Conservation (phyloP, 768 basidiomycete species). For the Galerina sulciceps region DNA sequence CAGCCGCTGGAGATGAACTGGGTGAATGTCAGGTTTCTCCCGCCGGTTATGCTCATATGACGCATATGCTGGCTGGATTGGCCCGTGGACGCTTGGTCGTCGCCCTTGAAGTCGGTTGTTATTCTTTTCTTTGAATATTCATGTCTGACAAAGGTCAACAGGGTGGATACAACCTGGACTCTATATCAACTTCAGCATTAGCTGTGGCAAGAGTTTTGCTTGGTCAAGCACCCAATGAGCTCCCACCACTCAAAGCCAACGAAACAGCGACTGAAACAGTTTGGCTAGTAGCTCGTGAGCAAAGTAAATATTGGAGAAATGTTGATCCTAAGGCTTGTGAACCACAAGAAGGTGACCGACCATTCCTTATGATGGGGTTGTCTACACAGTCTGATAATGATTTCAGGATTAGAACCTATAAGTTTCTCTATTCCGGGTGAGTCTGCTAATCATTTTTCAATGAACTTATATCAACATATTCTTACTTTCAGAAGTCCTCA, state of each 20-base stretch:
- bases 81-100: constrained; percentile 90
- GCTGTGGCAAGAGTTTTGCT: constrained; percentile 90
- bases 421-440: constrained; percentile 73
- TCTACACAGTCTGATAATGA: background rate
- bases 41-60: constrained; percentile 97
- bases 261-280: constrained; percentile 89
- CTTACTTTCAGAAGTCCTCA: constrained; percentile 70
- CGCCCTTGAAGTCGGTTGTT: constrained; percentile 81
- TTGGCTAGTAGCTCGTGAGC: constrained; percentile 84
- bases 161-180: constrained; percentile 95
- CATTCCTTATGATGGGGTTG: background rate
- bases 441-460: background rate
- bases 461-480: background rate
- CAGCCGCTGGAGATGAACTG: constrained; percentile 89
- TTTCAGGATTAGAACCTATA: constrained; percentile 62
- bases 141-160: constrained; percentile 32
- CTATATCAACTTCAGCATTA: constrained; percentile 85
- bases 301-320: constrained; percentile 90
- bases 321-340: constrained; percentile 84
- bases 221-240: constrained; percentile 81
- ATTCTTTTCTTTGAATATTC: background rate
- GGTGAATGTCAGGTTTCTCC: constrained; percentile 93
- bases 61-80: constrained; percentile 90
- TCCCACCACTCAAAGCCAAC: constrained; percentile 74
- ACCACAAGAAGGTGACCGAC: constrained; percentile 68